Evolutionary conservation across 2,329 filamentous ascomycete genomes (phyloP), one percentile per base, ranked within the genome.

Genomic region (Colletotrichum cuscutae): DNA sequence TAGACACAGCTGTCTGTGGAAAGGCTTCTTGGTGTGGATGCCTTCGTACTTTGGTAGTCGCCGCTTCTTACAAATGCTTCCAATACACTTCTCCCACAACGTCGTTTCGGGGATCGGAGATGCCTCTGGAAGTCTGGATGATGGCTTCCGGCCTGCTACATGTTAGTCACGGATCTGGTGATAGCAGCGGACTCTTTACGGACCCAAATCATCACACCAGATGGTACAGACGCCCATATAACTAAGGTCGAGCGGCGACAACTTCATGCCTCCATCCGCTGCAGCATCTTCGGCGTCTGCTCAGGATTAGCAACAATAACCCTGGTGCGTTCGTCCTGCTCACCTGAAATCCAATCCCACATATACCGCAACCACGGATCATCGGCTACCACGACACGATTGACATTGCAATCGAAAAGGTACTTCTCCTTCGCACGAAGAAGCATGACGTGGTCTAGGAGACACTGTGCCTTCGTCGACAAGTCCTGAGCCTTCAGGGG

Each of bases 261-360:
- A 86, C 30, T 92, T 84, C 92, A 97, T 93, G n/a, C 91, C 92
- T 59, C 90, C 89, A 74, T 92, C 88, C 46, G 87, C 85, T 2
- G 92, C 90, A 35, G 91, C 90, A 30, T 88, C 85, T 76, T 94
- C 90, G 1, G 91, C 91, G 73, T 89, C 90, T 89, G 74, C 42
- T 58, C 60, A 58, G 61, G 22, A 71, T 81, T 54, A 81, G 77
- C 67, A 52, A n/a, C 8, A 13, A 54, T 22, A 56, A 15, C 28
- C 15, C 26, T 26, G 28, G 69, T 9, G 13, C 15, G 7, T 62
- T 12, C 15, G 3, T n/a, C 75, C 26, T 13, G 86, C 85, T 78
- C 78, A 91, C 93, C 90, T 71, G 89, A 87, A 60, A 95, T 86
- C 87, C 93, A 94, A 59, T 90, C 89, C 94, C 94, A 97, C n/a